A percentile compares a stretch with the other conserved stretches of the same genome.
Evolutionary conservation across 352 stramenopile species (phyloP).

Genomic region (Saprolegnia diclina): DNA sequence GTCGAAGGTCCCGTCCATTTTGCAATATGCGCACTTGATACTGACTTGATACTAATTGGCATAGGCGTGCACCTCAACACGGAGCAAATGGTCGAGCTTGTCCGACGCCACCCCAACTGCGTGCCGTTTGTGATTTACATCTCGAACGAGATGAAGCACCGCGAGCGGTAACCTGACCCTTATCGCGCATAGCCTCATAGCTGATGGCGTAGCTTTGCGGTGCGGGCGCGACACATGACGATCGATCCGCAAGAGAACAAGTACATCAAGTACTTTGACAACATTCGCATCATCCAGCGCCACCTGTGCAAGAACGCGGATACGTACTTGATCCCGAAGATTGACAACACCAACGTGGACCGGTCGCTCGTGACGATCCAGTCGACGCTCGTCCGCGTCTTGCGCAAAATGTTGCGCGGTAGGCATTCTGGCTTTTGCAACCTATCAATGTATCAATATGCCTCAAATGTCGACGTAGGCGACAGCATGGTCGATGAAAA

Average conservation of each 20-base stretch:
- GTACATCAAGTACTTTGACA: constrained; percentile 89
- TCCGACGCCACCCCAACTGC: constrained; percentile 74
- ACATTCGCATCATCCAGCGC: constrained; percentile 85
- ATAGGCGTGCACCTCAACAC: constrained; percentile 73
- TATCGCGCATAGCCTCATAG: not conserved
- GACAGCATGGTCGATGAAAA: constrained; percentile 69
- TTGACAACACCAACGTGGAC: constrained; percentile 87
- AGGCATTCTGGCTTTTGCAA: not conserved
- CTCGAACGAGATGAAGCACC: constrained; percentile 84
- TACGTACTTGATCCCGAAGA: constrained; percentile 81
- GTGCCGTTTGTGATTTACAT: constrained; percentile 88
- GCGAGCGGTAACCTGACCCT: constrained; percentile 37
- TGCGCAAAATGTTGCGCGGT: constrained; percentile 68
- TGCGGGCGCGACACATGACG: constrained; percentile 82
- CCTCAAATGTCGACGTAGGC: too few relatives aligned
- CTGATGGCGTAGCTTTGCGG: constrained; percentile 43
- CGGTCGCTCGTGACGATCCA: constrained; percentile 81
- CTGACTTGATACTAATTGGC: not conserved
- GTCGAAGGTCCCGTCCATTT: constrained; percentile 42
- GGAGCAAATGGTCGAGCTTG: constrained; percentile 70
- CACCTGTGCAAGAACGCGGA: constrained; percentile 82
- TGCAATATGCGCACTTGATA: not conserved
- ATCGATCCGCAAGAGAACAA: constrained; percentile 86
- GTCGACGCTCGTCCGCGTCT: constrained; percentile 73
- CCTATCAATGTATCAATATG: too few relatives aligned